Base-by-base conservation (phyloP, 1,284 basidiomycete genomes). In the Lentinula novae-zelandiae region DNA sequence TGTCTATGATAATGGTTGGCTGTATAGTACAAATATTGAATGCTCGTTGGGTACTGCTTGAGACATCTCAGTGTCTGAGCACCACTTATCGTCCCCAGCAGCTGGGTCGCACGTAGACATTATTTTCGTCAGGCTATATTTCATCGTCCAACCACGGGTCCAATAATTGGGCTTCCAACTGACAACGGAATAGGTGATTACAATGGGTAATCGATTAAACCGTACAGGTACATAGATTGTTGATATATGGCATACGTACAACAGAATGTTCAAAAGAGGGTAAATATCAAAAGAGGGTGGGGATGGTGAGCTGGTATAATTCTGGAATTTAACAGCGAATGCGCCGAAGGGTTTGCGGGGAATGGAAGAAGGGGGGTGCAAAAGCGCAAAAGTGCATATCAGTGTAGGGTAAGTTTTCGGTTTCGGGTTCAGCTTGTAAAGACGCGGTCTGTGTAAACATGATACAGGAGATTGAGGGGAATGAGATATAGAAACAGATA, bases 191-290 rank as follows among this genome's bases (percentile, higher is more conserved):
- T 4, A 27, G 27, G 27, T 27, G 27, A 27, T 27, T 27, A 27
- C 27, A 27, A 27, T 27, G 27, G 27, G 27, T 27, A 27, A 27
- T 27, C 27, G 15, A 56, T 56, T 56, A 33, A 34, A 44, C 42
- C 54, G 46, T 56, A 56, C 34, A 44, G 31, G 54, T 56, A 56
- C 40, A 56, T 34, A n/a, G 31, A n/a, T 46, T 15, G n/a, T 56
- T 46, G 54, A 42, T 56, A 56, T 46, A n/a, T 53, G 44, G 33
- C 27, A 15, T 44, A 56, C 54, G 22, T 44, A 56, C 39, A 56
- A 46, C 54, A 56, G 31, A 44, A 46, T 7, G 42, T n/a, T 20
- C 5, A 56, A 55, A 54, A 15, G 53, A 56, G 15, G 5, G 54
- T 33, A 8, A 5, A 15, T 44, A 31, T 44, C 27, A 56, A 56